phyloP scores from a whole-genome alignment of 2,329 filamentous ascomycete genomes.

The Albifimbria verrucaria region DNA sequence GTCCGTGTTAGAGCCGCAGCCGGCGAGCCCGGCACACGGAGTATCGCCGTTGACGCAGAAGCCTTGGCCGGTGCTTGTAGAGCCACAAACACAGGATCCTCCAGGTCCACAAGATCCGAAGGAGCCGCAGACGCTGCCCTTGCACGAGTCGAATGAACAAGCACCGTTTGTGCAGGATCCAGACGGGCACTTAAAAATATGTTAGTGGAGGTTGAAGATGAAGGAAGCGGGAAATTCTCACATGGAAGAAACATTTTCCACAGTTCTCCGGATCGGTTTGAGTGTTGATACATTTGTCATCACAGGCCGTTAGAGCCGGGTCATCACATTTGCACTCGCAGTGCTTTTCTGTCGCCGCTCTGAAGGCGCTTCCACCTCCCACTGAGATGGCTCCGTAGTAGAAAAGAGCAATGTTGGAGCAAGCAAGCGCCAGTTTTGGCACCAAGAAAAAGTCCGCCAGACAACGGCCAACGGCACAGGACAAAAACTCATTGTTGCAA shows the following conservation, averaged over 20 bases:
- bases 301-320: background rate
- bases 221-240: background rate
- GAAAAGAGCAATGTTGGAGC: background rate
- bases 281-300: background rate
- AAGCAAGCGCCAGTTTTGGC: background rate
- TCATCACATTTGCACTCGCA: constrained; percentile 1
- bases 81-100: background rate
- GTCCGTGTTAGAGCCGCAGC: background rate
- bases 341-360: background rate
- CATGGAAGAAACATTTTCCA: background rate
- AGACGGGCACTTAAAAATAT: background rate
- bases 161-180: background rate
- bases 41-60: background rate
- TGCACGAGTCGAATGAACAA: background rate
- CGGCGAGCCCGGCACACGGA: background rate
- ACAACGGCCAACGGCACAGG: background rate
- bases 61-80: background rate
- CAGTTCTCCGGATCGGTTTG: background rate
- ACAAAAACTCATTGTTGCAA: background rate
- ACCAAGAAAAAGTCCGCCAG: background rate
- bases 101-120: background rate
- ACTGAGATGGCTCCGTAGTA: background rate
- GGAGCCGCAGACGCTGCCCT: background rate
- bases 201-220: background rate
- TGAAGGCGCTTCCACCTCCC: background rate